phyloP scores from a whole-genome alignment of 371 early-diverging fungal species.

The Apophysomyces trapeziformis region DNA sequence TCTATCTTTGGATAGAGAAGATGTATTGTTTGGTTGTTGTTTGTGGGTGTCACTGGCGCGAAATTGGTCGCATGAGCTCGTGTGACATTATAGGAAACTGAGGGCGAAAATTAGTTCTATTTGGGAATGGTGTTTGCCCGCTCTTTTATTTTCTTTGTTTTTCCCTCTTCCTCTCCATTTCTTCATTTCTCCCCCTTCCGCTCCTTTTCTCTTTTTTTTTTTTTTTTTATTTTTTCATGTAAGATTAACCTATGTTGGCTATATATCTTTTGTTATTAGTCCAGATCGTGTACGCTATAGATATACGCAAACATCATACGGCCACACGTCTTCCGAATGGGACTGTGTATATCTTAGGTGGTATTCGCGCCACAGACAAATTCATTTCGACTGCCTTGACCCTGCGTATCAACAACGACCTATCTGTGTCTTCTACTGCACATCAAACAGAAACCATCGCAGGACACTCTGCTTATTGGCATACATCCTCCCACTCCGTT shows the following conservation, averaged over 20 bases:
- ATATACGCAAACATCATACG: slow-evolving; percentile 6
- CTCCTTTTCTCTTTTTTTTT: not conserved
- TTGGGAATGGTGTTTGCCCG: not conserved
- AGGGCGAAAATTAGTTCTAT: not conserved
- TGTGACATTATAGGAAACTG: not conserved
- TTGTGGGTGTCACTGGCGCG: not conserved
- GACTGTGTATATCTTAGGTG: slow-evolving; percentile 5
- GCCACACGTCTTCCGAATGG: slow-evolving; percentile 7
- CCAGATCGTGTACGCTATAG: slow-evolving; percentile 1
- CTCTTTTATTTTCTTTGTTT: not conserved
- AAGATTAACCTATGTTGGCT: slow-evolving; percentile 2
- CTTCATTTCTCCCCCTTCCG: not conserved
- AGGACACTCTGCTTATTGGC: slow-evolving; percentile 1
- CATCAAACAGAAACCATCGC: slow-evolving; percentile 3
- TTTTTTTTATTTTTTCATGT: not conserved
- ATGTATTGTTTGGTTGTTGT: not conserved
- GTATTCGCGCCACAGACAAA: not conserved
- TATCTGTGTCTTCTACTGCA: slow-evolving; percentile 6
- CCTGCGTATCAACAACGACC: slow-evolving; percentile 4
- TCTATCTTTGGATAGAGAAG: not conserved
- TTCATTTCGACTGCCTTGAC: not conserved
- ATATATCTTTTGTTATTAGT: slow-evolving; percentile 5
- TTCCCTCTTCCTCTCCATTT: not conserved
- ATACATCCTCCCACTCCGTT: not conserved
- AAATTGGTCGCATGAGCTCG: slow-evolving; percentile 8